Evolutionary conservation across 2,329 filamentous ascomycete genomes (phyloP).

Genomic region (Epichloe coenophiala): DNA sequence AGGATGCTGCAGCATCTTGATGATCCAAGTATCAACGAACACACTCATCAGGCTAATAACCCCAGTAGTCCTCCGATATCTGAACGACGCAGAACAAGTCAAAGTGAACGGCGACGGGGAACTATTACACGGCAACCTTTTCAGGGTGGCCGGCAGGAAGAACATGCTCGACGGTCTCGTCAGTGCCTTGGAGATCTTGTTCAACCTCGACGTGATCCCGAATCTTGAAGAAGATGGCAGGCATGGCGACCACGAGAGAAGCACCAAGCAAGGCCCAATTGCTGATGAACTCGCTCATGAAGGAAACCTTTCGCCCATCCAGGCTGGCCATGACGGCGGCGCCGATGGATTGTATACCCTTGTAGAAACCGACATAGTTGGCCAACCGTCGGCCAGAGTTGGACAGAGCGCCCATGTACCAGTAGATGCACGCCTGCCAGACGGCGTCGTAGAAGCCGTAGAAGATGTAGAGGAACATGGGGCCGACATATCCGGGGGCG

Average conservation of each 20-base stretch:
- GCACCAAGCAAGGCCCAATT: conserved; percentile 63
- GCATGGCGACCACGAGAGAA: conserved; percentile 47
- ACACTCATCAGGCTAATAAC: too few species aligned
- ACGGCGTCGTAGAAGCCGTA: conserved; percentile 81
- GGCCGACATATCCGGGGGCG: conserved; percentile 47
- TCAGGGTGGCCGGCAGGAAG: too few species aligned
- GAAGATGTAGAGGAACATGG: conserved; percentile 82
- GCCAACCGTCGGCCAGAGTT: conserved; percentile 88
- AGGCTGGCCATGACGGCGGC: conserved; percentile 36
- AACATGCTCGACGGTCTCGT: too few species aligned
- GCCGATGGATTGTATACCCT: conserved; percentile 63
- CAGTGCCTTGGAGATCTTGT: too few species aligned
- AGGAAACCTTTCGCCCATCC: conserved; percentile 32
- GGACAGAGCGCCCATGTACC: conserved; percentile 88
- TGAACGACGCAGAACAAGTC: not conserved
- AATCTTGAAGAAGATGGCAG: too few species aligned
- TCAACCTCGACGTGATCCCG: too few species aligned
- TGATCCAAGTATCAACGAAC: too few species aligned
- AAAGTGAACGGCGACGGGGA: not conserved
- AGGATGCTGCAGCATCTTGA: too few species aligned
- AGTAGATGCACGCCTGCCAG: conserved; percentile 87
- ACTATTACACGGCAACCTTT: too few species aligned
- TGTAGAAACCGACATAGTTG: conserved; percentile 75
- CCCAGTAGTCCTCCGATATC: too few species aligned
- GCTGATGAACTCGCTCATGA: conserved; percentile 55